A percentile compares a stretch with the other conserved stretches of the same genome.
phyloP scores from a whole-genome alignment of 2,329 filamentous ascomycete species.

The Chaetomiaceae sp. region DNA sequence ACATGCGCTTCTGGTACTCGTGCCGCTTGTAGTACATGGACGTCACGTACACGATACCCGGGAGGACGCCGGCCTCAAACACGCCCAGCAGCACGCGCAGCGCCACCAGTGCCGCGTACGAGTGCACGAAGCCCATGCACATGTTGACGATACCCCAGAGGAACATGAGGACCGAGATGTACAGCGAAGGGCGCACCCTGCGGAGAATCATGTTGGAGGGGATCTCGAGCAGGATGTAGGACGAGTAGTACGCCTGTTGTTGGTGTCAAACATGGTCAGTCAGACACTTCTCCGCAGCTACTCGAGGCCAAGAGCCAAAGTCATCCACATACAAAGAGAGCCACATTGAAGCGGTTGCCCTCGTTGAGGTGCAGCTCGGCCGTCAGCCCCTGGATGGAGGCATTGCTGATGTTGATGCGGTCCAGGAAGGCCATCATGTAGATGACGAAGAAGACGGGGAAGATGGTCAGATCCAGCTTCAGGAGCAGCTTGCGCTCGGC shows the following conservation, averaged over 20 bases:
- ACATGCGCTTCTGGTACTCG: conserved; percentile 44
- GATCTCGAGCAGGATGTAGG: conserved; percentile 37
- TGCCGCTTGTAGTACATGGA: conserved; percentile 46
- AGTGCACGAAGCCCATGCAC: conserved; percentile 42
- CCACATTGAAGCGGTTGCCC: conserved; percentile 41
- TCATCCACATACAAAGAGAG: conserved; percentile 31
- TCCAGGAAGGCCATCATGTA: conserved; percentile 40
- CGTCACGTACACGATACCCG: conserved; percentile 41
- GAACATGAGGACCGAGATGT: conserved; percentile 37
- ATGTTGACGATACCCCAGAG: conserved; percentile 44
- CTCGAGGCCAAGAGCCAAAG: background rate
- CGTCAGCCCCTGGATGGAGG: conserved; percentile 35
- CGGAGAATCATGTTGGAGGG: conserved; percentile 41
- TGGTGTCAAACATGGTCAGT: background rate
- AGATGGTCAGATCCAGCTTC: conserved; percentile 40
- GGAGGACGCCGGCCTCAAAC: conserved; percentile 37
- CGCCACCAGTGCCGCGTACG: conserved; percentile 36
- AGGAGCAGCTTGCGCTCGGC: conserved; percentile 35
- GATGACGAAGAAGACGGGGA: conserved; percentile 38
- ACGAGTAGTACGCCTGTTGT: conserved; percentile 29
- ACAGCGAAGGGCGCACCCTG: conserved; percentile 34
- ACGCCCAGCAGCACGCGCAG: conserved; percentile 39
- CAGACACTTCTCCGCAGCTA: no score
- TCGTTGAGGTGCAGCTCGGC: conserved; percentile 37
- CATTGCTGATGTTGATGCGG: conserved; percentile 45